Conservation (phyloP, 805 yeast species). For the Diddensiella caesifluorescens region DNA sequence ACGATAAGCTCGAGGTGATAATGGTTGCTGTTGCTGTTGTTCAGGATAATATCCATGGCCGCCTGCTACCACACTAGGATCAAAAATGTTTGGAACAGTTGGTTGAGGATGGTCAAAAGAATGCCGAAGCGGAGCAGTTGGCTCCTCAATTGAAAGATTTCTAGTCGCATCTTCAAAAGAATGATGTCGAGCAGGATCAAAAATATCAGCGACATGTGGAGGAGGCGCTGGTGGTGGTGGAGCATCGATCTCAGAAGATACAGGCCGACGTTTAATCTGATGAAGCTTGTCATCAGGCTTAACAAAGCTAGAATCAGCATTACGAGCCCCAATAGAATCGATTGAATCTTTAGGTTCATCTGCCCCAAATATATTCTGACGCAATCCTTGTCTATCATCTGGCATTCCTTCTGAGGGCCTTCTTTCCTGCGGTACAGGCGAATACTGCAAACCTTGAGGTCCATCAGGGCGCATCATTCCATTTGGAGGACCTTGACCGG, state of each 20-base stretch:
- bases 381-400: slow-evolving; percentile 24
- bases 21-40: slow-evolving; percentile 7
- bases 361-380: slow-evolving; percentile 24
- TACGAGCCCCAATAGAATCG: slow-evolving; percentile 16
- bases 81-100: slow-evolving; percentile 20
- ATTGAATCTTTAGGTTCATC: slow-evolving; percentile 21
- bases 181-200: slow-evolving; percentile 1
- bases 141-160: neutral
- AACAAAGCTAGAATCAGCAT: slow-evolving; percentile 9
- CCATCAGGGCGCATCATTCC: slow-evolving; percentile 4
- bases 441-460: slow-evolving; percentile 4
- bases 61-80: slow-evolving; percentile 17
- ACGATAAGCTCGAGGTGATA: slow-evolving; percentile 10
- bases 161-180: neutral
- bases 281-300: slow-evolving; percentile 5
- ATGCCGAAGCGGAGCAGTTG: no score
- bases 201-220: neutral
- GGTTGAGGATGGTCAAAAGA: slow-evolving; percentile 2
- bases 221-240: neutral
- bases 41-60: slow-evolving; percentile 5
- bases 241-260: slow-evolving; percentile 13
- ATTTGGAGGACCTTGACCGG: neutral
- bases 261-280: slow-evolving; percentile 17
- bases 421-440: no score
- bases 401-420: slow-evolving; percentile 1